Evolutionary conservation across 352 stramenopile species (phyloP), one percentile per base, ranked within the genome.

Genomic region (Pythium inflatum): DNA sequence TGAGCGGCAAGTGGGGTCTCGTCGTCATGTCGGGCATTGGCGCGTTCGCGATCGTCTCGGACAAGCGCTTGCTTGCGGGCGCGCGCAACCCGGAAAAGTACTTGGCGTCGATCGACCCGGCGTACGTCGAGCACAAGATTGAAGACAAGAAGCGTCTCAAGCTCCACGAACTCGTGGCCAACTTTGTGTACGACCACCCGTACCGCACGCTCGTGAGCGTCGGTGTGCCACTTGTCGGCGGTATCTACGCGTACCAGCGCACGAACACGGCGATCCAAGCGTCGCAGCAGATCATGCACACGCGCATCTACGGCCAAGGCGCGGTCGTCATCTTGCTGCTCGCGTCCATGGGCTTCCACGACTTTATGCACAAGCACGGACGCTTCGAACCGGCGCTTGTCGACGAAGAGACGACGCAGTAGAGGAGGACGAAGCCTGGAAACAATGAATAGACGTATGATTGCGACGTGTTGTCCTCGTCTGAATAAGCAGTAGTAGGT

Each of bases 211-310:
- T 95, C 22, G 59, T 82, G 30, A 66, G 68, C 0, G 75, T 91
- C 9, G 86, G 85, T 55, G 74, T 71, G 20, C 87, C 87, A 11
- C 65, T 93, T 8, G 87, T 95, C 0, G 85, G 82, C 22, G 74
- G 84, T 54, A 95, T 95, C 63, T 93, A 84, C 72, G 63, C 76
- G 22, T 87, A 80, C 61, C 87, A 95, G 75, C 74, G 76, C 58
- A 68, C 85, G 50, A 93, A 95, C 76, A 83, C 76, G 68, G 76
- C 76, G 51, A 88, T 95, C 71, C 78, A 80, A 41, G 46, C 69
- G 8, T 93, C 87, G 65, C 87, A 95, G 77, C 82, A 93, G 85
- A 88, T 95, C 71, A 95, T 95, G 87, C 81, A 93, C 77, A 91
- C 87, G 49, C 85, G 87, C 61, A 89, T 95, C 56, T 95, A 95